Evolutionary conservation across 371 early-diverging fungal genomes (phyloP), one percentile per base, ranked within the genome.

Genomic region (Edhazardia aedis): DNA sequence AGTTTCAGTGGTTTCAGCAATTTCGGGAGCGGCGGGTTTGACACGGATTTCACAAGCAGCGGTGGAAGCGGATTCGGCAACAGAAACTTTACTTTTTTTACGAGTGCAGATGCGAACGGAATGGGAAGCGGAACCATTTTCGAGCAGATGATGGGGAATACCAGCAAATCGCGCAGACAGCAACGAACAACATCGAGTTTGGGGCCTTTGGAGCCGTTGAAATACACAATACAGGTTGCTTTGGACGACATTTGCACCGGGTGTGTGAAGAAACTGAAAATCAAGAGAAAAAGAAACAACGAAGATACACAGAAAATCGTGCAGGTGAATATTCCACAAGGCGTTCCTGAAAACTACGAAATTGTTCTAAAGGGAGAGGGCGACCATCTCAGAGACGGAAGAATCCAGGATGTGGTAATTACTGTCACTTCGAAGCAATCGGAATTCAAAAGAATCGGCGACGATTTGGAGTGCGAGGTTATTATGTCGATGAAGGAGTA

Each of bases 221-320:
- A 63, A 40, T 55, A 50, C 37, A 23, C 26, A 11, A 24, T 63
- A 25, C 18, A 25, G 18, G 16, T 46, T 4, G 49, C 59, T n/a
- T 56, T 63, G 27, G 58, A 58, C 14, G 63, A 63, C 18, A 45
- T 63, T 4, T 58, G 48, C 38, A 55, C 12, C 7, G 63, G 63
- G 0, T 23, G 50, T 33, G 28, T 14, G n/a, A 53, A 48, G 29
- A 53, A 44, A 30, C 26, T 58, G 2, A 58, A 42, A 26, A 49
- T 59, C 1, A 53, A n/a, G 9, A 36, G 56, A 38, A 53, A 38
- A 9, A 18, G 14, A 12, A 24, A 24, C 4, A 33, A 14, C 14
- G 6, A 6, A 7, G n/a, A n/a, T n/a, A 33, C 33, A 14, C 33
- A 33, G 14, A n/a, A n/a, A n/a, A n/a, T n/a, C n/a, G n/a, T n/a